Percentiles rank a stretch among this genome's conserved stretches.
These are phyloP conservation scores for Musa troglodytarum DNA, from an alignment of 176 grass and related monocot species.

Conservation along the genomic window DNA sequence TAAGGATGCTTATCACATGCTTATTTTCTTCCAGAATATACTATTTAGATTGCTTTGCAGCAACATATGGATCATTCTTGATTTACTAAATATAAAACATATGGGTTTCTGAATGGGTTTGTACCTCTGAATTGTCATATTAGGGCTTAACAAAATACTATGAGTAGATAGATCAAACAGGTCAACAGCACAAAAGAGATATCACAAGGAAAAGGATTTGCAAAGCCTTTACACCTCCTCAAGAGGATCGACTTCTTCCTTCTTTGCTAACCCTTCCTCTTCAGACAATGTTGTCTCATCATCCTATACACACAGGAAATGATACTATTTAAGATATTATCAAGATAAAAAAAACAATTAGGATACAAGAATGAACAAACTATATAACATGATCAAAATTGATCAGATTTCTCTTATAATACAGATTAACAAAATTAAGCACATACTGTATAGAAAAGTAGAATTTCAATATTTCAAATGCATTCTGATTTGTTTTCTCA, in stretches of 20 bases:
- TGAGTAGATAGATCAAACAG: background rate
- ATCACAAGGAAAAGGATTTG: background rate
- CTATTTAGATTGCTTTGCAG: too few relatives aligned
- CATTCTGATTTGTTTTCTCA: background rate
- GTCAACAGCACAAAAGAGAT: background rate
- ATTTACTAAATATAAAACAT: too few relatives aligned
- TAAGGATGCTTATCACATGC: too few relatives aligned
- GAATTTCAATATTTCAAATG: background rate
- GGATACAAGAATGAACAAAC: background rate
- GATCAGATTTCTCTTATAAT: background rate
- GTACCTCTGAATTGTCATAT: background rate
- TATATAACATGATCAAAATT: background rate
- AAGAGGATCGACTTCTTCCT: conserved; percentile 46
- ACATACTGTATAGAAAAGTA: background rate
- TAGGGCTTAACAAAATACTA: background rate
- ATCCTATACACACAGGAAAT: conserved; percentile 47
- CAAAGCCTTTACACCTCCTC: conserved; percentile 42
- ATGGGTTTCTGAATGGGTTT: too few relatives aligned
- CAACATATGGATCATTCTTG: too few relatives aligned
- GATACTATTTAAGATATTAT: background rate
- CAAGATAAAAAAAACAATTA: too few relatives aligned
- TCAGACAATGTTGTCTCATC: conserved; percentile 90
- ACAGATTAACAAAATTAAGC: too few relatives aligned
- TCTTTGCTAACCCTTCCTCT: conserved; percentile 92
- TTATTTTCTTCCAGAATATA: too few relatives aligned